These are phyloP conservation scores for Solanum ossicruentum DNA, from an alignment of 257 asterid species.

Conservation along the genomic window DNA sequence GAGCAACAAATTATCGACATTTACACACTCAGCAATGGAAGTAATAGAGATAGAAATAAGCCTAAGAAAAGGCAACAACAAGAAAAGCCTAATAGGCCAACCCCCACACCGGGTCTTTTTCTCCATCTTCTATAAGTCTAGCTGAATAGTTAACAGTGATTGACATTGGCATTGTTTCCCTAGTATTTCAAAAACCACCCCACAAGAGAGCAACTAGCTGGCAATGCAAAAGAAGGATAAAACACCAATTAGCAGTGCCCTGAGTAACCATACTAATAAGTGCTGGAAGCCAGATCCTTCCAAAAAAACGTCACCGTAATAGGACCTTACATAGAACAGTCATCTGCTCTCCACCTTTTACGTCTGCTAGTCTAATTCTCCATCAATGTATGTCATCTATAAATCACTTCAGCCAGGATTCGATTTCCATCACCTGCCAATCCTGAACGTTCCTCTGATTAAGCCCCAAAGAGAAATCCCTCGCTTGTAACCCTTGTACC, in stretches of 20 bases:
- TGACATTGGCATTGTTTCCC: neutral
- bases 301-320: neutral
- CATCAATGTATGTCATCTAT: neutral
- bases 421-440: neutral
- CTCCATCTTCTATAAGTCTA: neutral
- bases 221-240: neutral
- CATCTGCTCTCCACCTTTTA: neutral
- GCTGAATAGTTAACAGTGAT: neutral
- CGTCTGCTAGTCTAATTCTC: neutral
- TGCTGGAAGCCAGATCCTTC: neutral
- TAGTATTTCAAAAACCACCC: neutral
- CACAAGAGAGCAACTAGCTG: neutral
- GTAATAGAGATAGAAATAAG: neutral
- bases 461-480: neutral
- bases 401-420: neutral
- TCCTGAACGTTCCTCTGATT: neutral
- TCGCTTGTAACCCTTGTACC: neutral
- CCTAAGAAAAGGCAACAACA: neutral
- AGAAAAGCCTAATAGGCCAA: neutral
- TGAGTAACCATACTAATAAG: neutral
- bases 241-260: neutral
- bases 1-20: neutral
- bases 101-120: neutral
- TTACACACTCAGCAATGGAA: neutral
- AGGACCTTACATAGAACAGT: neutral